Evolutionary conservation across 228 moss, liverwort and hornwort species (phyloP), one percentile per base, ranked within the genome.

Genomic region (Sphagnum magellanicum): DNA sequence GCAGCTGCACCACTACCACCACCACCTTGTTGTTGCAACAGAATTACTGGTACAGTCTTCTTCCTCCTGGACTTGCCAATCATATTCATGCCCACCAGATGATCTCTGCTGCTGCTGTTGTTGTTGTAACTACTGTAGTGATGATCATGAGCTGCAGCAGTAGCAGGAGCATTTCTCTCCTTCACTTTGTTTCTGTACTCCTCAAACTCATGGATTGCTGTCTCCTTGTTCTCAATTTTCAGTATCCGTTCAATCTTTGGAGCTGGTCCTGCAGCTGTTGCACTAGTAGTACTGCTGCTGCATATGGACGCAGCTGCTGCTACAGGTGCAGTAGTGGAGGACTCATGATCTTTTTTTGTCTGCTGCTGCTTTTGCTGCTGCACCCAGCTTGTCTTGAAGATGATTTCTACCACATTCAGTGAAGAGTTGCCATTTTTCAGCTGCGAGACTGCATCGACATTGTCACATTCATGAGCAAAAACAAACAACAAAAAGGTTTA

Each of bases 331-430:
- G 32, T 32, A 32, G 32, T 32, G 3, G 32, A 32, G 32, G 32
- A 32, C 32, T 32, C 32, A 32, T 3, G 32, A 32, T 32, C 32
- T 32, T 32, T 32, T 32, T 32, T 32, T 32, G 32, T 32, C 32
- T 32, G 32, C 32, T 83, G 82, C 0, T 88, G 84, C 0, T 83
- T 71, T 59, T 85, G 87, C 72, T 87, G 85, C 10, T 79, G 53
- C 6, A 88, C 74, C 95, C 95, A 95, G 63, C 92, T 92, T 7
- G 92, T 92, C 59, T 89, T 80, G 63, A 95, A 95, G 10, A 95
- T 95, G 5, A 95, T 95, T 63, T 95, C 95, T 64, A 95, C 89
- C 5, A 95, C 95, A 53, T 95, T 95, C 4, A 90, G 75, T 0
- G 95, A 92, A 51, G 95, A 92, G 71, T 92, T 89, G 2, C 87